These are phyloP conservation scores for Fusarium multiceps DNA, from an alignment of 2,329 filamentous ascomycete genomes.

Conservation along the genomic window DNA sequence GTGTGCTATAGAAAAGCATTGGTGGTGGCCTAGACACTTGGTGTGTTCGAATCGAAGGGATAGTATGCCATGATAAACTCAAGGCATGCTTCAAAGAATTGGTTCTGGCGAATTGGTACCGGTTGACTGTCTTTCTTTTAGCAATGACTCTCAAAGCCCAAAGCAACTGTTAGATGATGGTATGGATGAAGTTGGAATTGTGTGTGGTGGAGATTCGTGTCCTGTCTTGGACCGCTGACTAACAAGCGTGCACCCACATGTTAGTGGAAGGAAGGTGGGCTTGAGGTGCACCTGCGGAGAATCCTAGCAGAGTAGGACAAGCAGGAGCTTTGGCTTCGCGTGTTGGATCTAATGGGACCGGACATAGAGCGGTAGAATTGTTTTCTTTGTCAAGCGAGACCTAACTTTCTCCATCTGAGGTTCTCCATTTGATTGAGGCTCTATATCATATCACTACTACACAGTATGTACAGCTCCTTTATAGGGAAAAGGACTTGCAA, in stretches of 20 bases:
- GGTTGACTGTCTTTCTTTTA: neutral
- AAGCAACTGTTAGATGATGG: constrained; percentile 12
- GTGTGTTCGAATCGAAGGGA: neutral
- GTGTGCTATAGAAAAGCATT: neutral
- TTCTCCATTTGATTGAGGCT: neutral
- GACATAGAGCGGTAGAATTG: constrained; percentile 29
- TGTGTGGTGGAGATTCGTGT: constrained; percentile 25
- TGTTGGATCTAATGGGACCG: constrained; percentile 3
- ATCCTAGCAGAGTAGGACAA: constrained; percentile 19
- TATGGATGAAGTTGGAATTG: constrained; percentile 33
- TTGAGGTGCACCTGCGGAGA: constrained; percentile 30
- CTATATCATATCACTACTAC: neutral
- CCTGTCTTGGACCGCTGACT: constrained; percentile 28
- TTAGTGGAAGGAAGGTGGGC: constrained; percentile 13
- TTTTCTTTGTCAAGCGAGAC: neutral
- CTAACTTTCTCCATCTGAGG: neutral
- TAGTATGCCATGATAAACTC: too few relatives aligned
- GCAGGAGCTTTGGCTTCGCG: neutral
- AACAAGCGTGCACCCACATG: constrained; percentile 21
- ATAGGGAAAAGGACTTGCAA: neutral
- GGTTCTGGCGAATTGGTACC: too few relatives aligned
- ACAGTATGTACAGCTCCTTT: neutral
- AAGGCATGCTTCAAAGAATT: too few relatives aligned
- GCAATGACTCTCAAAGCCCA: neutral
- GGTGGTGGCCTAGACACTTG: neutral